Percentiles rank a stretch among this genome's conserved stretches.
phyloP scores from a whole-genome alignment of 2,329 filamentous ascomycete species.

The Cordyceps cateniannulata region DNA sequence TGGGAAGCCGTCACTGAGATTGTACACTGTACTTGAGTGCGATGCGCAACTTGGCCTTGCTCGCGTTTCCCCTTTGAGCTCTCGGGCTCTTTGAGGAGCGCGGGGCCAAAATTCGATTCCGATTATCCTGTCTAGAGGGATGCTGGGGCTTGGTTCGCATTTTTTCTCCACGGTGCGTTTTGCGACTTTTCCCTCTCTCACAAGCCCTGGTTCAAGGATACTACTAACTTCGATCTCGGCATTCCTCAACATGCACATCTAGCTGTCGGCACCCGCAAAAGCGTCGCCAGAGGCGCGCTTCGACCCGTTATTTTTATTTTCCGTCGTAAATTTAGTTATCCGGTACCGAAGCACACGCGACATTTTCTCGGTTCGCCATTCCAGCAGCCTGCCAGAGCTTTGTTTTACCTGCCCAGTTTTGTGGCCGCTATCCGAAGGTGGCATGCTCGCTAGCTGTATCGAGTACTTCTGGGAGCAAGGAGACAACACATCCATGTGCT shows the following conservation, averaged over 20 bases:
- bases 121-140: constrained; percentile 71
- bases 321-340: background rate
- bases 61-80: constrained; percentile 20
- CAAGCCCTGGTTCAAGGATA: constrained; percentile 5
- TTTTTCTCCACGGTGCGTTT: constrained; percentile 12
- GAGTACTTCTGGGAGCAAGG: background rate
- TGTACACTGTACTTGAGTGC: constrained; percentile 80
- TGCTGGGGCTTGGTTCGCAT: constrained; percentile 35
- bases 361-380: background rate
- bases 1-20: constrained; percentile 87
- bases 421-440: background rate
- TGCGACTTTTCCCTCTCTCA: background rate
- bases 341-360: background rate
- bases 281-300: background rate
- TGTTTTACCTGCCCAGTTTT: background rate
- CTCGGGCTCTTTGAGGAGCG: background rate
- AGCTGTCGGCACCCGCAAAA: background rate
- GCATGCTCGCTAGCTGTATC: background rate
- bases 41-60: constrained; percentile 67
- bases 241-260: constrained; percentile 8
- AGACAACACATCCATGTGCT: background rate
- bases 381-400: background rate
- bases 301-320: background rate
- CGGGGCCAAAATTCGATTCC: constrained; percentile 65
- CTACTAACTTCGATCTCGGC: constrained; percentile 8